Evolutionary conservation across 129 eudicot genomes (phyloP), one percentile per base, ranked within the genome.

Genomic region (Kitagawia praeruptora): DNA sequence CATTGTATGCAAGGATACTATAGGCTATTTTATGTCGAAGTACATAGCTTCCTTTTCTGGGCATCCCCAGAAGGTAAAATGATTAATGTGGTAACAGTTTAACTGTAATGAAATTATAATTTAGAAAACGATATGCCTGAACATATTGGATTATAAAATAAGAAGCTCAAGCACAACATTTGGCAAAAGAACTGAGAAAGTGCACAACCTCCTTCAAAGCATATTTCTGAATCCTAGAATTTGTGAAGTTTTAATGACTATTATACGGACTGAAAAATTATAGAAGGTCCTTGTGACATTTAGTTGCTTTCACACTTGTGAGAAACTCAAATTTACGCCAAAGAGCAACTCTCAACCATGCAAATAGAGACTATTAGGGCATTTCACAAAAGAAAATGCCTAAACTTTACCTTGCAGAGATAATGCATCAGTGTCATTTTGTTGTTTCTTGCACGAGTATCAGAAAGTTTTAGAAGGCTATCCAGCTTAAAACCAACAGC

Each of bases 401-500:
- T 27, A 15, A 47, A 77, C 47, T 63, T 76, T 76, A 95, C 98
- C 97, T 95, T 95, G 85, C 98, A 95, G 25, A 95, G 87, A 83
- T 95, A 95, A 85, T 95, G 98, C 98, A 95, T 95, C 81, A 95
- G 80, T 46, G 97, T 95, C 97, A 95, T 95, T 83, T 90, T 95
- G 89, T 87, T 94, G 92, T 95, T 95, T 81, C 87, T 92, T 74
- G 97, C 98, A 82, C 98, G 97, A 40, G 97, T 95, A 85, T 95
- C 98, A 80, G 97, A 95, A 75, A 95, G 80, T 70, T 95, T 95
- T 45, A 92, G 96, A 77, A 95, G 96, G 84, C 97, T 92, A 84
- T 95, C 98, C 90, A 95, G 75, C 79, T 95, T 95, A 80, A 95
- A 95, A 75, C 98, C 98, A 49, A 92, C 83, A 63, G 98, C 98